A percentile compares a stretch with the other conserved stretches of the same genome.
phyloP scores from a whole-genome alignment of 2,329 filamentous ascomycete species.

The Scytalidium lignicola region DNA sequence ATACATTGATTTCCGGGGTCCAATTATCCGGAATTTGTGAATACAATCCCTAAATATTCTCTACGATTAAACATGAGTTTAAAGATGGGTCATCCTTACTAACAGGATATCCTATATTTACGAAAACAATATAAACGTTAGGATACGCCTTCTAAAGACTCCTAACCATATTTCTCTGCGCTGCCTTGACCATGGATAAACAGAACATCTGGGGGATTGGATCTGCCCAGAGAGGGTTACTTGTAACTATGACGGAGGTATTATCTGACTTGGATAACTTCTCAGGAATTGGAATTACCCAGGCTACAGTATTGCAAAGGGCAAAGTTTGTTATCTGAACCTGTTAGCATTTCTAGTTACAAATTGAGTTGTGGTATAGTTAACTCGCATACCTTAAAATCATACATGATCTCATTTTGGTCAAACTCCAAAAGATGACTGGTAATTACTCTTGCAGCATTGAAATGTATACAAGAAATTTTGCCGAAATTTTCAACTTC shows the following conservation, averaged over 20 bases:
- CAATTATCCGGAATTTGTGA: too few species aligned
- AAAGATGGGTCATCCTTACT: too few species aligned
- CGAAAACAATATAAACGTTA: constrained; percentile 43
- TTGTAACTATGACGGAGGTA: constrained; percentile 45
- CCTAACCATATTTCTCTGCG: constrained; percentile 44
- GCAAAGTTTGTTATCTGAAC: constrained; percentile 39
- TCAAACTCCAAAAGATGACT: constrained; percentile 36
- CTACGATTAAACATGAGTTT: too few species aligned
- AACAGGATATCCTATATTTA: constrained; percentile 41
- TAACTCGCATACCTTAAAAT: constrained; percentile 40
- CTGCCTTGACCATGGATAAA: constrained; percentile 44
- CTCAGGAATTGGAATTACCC: too few species aligned
- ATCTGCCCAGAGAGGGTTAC: constrained; percentile 40
- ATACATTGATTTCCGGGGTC: too few species aligned
- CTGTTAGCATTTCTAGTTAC: too few species aligned
- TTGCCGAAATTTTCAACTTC: constrained; percentile 37
- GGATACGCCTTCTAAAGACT: constrained; percentile 37
- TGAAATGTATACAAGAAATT: constrained; percentile 46
- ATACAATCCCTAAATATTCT: too few species aligned
- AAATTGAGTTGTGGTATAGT: too few species aligned
- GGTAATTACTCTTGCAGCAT: constrained; percentile 43
- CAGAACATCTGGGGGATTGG: constrained; percentile 43
- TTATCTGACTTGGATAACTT: constrained; percentile 5
- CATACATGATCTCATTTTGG: constrained; percentile 40
- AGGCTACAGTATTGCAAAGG: constrained; percentile 34